A percentile compares a stretch with the other conserved stretches of the same genome.
Conservation (phyloP, 2,329 filamentous ascomycete species). For the Trichoderma sp. region DNA sequence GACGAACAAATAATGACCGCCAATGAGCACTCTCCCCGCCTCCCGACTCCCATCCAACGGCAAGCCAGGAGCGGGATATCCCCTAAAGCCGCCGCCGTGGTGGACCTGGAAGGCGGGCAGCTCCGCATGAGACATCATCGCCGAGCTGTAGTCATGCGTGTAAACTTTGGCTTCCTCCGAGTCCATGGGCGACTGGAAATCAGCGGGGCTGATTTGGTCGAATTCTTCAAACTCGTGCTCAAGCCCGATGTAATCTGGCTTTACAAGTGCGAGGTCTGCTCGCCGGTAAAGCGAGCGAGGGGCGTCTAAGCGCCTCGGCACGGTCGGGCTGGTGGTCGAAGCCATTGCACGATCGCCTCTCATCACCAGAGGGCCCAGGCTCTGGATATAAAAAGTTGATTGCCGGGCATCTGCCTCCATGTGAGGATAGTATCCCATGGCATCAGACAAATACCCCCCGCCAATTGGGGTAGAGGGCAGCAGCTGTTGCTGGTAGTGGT, state of each 20-base stretch:
- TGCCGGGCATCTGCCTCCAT: neutral
- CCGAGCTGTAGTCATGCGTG: neutral
- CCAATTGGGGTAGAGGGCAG: neutral
- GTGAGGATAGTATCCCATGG: slow-evolving; percentile 4
- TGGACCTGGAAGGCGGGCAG: slow-evolving; percentile 12
- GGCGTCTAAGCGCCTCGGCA: neutral
- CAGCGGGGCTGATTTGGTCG: neutral
- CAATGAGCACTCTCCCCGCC: neutral
- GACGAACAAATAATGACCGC: neutral
- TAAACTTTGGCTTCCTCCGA: neutral
- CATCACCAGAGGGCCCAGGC: neutral
- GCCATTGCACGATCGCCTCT: neutral
- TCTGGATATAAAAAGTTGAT: neutral
- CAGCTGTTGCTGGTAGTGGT: neutral
- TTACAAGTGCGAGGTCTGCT: neutral
- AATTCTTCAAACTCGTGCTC: slow-evolving; percentile 2
- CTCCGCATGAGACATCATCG: neutral
- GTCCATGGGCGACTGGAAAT: neutral
- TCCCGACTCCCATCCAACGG: neutral
- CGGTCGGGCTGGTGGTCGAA: neutral
- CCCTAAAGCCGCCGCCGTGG: neutral
- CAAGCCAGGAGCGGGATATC: neutral
- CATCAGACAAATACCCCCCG: neutral
- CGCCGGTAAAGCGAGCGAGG: neutral
- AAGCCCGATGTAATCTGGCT: neutral